phyloP scores from a whole-genome alignment of 225 moss, liverwort and hornwort genomes.

The Anthoceros angustus region DNA sequence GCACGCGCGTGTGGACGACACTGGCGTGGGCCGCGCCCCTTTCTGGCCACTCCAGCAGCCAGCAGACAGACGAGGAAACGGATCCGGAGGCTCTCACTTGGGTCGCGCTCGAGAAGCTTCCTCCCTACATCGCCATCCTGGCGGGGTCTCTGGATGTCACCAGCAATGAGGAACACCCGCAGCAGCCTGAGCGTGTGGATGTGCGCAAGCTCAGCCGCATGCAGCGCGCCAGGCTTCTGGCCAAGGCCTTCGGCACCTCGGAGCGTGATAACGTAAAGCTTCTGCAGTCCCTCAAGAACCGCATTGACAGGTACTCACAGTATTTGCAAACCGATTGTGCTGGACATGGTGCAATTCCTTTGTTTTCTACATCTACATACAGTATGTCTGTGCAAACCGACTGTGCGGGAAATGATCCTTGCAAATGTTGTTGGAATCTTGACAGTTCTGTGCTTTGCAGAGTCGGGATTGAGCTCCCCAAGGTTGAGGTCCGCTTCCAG shows the following conservation, averaged over 20 bases:
- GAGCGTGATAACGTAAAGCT: background rate
- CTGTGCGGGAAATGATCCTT: background rate
- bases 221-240: background rate
- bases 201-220: background rate
- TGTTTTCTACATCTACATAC: too few relatives aligned
- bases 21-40: background rate
- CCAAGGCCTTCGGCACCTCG: background rate
- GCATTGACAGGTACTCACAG: background rate
- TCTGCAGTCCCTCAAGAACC: background rate
- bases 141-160: background rate
- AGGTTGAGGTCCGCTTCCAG: slow-evolving; percentile 28
- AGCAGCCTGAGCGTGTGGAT: background rate
- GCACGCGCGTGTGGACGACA: background rate
- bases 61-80: background rate
- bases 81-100: background rate
- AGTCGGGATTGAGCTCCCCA: slow-evolving; percentile 18
- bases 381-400: too few relatives aligned
- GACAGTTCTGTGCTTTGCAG: slow-evolving; percentile 4
- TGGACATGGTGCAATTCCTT: too few relatives aligned
- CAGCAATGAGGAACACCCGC: background rate
- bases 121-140: background rate
- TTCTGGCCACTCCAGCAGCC: background rate
- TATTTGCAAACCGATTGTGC: too few relatives aligned
- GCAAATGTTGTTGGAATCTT: background rate
- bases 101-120: background rate